Evolutionary conservation across 1,139 yeast genomes (phyloP), one percentile per base, ranked within the genome.

Genomic region (Candida glucosophila): DNA sequence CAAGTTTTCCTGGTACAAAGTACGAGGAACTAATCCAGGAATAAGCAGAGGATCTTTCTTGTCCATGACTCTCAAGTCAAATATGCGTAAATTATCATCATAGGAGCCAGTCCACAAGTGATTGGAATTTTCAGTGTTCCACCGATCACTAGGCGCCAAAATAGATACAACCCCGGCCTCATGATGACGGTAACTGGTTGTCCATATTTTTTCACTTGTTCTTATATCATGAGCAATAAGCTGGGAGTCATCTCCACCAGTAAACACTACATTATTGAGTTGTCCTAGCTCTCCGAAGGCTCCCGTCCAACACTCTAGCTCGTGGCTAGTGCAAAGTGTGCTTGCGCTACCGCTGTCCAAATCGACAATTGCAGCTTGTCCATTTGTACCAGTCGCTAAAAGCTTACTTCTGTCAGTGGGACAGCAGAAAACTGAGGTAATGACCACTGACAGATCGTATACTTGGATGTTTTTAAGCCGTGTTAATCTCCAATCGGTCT

Each of bases 211-310:
- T 12, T 41, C 47, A 2, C 41, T 37, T 0, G 66, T 52, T 24
- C 95, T 57, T 8, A 69, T 30, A 47, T 86, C 97, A 44, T 79
- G 88, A 1, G 92, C 90, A 13, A 77, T 72, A 8, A 90, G 52
- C 14, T 64, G 59, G 5, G 80, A 68, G 51, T 90, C 97, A 48
- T 90, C 98, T 9, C 97, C 97, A 2, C 97, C 98, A 2, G 95
- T 75, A 41, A 76, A 80, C 0, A 85, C 63, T 0, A 81, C 76
- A 33, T 74, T 56, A 6, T 59, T 46, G 14, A 78, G 44, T 5
- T 68, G 68, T 4, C 71, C 70, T 8, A 60, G 39, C 28, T 67
- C 67, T 1, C 90, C 90, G 57, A 78, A 80, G 2, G 73, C 70
- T 4, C 85, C 83, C 4, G 82, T 82, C 98, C 98, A 88, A 32